Conservation (phyloP, 1,139 yeast species). For the Taiozyma onychis region DNA sequence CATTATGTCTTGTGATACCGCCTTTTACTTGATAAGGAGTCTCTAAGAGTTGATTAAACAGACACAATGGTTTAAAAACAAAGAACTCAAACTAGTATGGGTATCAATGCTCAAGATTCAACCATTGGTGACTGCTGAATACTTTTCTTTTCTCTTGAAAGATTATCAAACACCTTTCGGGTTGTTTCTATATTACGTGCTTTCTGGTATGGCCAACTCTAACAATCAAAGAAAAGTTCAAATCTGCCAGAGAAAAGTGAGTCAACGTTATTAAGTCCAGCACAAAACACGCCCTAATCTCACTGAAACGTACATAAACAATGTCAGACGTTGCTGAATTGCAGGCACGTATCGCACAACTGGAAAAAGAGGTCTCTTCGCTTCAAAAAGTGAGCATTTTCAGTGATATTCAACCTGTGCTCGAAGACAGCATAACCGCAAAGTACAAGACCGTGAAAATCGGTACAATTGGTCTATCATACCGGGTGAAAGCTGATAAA, state of each 20-base stretch:
- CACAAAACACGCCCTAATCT: background rate
- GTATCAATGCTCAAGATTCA: too few relatives aligned
- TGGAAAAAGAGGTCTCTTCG: slow-evolving; percentile 19
- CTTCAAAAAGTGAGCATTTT: slow-evolving; percentile 20
- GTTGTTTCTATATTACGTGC: background rate
- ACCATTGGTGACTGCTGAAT: too few relatives aligned
- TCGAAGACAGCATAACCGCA: slow-evolving; percentile 12
- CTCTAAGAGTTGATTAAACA: too few relatives aligned
- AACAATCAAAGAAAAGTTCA: background rate
- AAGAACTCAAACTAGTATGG: too few relatives aligned
- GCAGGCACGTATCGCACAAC: slow-evolving; percentile 8
- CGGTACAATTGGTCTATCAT: slow-evolving; percentile 15
- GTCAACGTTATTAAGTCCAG: background rate
- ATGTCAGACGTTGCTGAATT: slow-evolving; percentile 4
- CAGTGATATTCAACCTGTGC: slow-evolving; percentile 20
- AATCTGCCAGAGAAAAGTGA: background rate
- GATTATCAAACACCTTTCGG: too few relatives aligned
- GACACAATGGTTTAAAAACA: too few relatives aligned
- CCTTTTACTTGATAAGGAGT: too few relatives aligned
- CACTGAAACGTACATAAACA: background rate
- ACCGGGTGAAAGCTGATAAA: slow-evolving; percentile 12
- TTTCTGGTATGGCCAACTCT: background rate
- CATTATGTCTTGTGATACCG: background rate
- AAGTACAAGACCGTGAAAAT: slow-evolving; percentile 17
- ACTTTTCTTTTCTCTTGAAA: too few relatives aligned